Base-by-base conservation (phyloP, 768 basidiomycete genomes). In the Mycena capillaripes region DNA sequence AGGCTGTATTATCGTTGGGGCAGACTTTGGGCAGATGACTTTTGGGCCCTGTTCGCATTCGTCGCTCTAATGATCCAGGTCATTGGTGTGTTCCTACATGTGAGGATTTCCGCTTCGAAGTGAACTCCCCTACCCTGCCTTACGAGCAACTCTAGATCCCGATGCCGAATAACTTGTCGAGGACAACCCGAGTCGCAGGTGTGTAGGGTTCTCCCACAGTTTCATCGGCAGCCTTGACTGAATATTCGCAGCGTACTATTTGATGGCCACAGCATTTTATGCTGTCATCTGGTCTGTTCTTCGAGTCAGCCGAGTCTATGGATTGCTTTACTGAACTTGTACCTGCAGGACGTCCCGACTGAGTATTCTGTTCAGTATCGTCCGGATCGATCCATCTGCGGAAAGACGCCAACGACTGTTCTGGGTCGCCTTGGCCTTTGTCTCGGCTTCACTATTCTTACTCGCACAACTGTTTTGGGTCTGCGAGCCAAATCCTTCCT, bases 361-460 rank as follows among this genome's bases (percentile, higher is more conserved):
- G n/a, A 85, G 88, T 27, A 89, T 89, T 52, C 78, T 90, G 10
- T 88, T 87, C 79, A 89, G 88, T 8, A 83, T 90, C 70, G 85
- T 89, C 62, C 87, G 89, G 42, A 83, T 89, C 75, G 86, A 87
- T 62, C 85, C 86, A 2, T 82, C 83, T 58, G 69, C 40, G 8
- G 46, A 50, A 5, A 77, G 81, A 57, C 78, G 80, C 14, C 70
- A 64, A 32, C 70, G 73, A 19, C 77, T 84, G 1, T 64, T 76
- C 16, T 77, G 77, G 64, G 69, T 86, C 23, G 83, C 81, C 1
- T 74, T 77, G 25, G 14, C 81, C 2, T 82, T 82, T 76, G 21
- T 79, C 38, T n/a, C 79, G 52, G 81, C 82, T 32, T 75, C 76
- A 50, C 57, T 74, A 30, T 73, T 88, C 65, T 82, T 89, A 36